These are phyloP conservation scores for Apiospora saccharicola DNA, from an alignment of 2,329 filamentous ascomycete genomes.

Conservation along the genomic window DNA sequence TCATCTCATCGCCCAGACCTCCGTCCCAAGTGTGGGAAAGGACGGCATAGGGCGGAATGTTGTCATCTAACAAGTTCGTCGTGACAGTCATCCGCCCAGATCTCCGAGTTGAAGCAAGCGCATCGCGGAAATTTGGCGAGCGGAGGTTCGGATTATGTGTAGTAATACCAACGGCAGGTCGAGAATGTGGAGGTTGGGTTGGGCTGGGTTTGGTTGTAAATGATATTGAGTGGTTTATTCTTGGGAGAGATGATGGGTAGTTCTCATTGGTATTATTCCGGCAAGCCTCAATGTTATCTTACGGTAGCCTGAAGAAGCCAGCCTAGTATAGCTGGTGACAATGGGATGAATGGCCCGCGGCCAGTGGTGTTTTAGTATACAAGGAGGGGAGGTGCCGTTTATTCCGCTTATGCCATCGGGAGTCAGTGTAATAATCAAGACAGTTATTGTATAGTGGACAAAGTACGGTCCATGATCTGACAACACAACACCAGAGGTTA, in stretches of 20 bases:
- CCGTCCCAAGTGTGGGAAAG: slow-evolving; percentile 22
- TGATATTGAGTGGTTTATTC: too few relatives aligned
- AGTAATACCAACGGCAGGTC: not conserved
- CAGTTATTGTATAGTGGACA: too few relatives aligned
- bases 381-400: not conserved
- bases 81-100: not conserved
- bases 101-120: not conserved
- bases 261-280: too few relatives aligned
- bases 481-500: not conserved
- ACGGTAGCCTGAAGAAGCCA: too few relatives aligned
- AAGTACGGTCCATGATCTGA: not conserved
- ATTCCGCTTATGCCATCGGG: too few relatives aligned
- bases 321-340: not conserved
- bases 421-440: too few relatives aligned
- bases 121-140: not conserved
- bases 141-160: not conserved
- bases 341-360: not conserved
- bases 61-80: not conserved
- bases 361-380: not conserved
- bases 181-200: not conserved
- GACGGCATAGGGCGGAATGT: slow-evolving; percentile 17
- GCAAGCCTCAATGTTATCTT: too few relatives aligned
- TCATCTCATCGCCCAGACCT: not conserved
- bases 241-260: too few relatives aligned
- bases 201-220: too few relatives aligned